Base-by-base conservation (phyloP, 306 rosid species). In the Quercus agrifolia region DNA sequence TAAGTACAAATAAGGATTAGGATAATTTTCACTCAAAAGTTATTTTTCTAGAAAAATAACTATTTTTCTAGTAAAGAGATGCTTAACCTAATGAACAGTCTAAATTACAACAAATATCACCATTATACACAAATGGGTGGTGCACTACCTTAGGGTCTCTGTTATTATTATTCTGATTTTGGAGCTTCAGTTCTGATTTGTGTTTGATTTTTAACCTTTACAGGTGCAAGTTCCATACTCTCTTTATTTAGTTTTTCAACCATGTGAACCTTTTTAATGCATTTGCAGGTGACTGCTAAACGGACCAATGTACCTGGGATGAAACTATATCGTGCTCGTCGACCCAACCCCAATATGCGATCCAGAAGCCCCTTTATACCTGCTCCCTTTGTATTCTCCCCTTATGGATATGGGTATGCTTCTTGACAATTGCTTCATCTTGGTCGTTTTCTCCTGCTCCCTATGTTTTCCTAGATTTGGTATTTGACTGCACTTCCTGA, bases 281-380 rank as follows among this genome's bases (percentile, higher is more conserved):
- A 25, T 23, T 78, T 79, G 77, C 78, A 92, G 94, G 93, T 92
- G 6, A 88, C 93, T 56, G 88, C 88, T 21, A 92, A 88, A 85
- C 83, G 94, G 81, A 92, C 97, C 35, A 90, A 92, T 81, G 46
- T 90, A 38, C 97, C 95, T 4, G 97, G 97, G 74, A 87, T 92
- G 97, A 92, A 92, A 90, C 97, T 85, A 81, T 80, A 63, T 77
- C 95, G 92, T 56, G 76, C 88, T n/a, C 95, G 95, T 25, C 89
- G 93, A 41, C 15, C 94, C 58, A 92, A 85, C 77, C 86, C 97
- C 70, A 77, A 75, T 25, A 82, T 87, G 90, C 84, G 90, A 79
- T 85, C 90, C 79, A 84, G 95, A 79, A 30, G 82, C 70, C 91
- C 92, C 54, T 85, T 56, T 85, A 79, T 87, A 55, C 46, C 46